phyloP scores from a whole-genome alignment of 1,284 basidiomycete species.

The Sporisorium iseilematis-ciliati region DNA sequence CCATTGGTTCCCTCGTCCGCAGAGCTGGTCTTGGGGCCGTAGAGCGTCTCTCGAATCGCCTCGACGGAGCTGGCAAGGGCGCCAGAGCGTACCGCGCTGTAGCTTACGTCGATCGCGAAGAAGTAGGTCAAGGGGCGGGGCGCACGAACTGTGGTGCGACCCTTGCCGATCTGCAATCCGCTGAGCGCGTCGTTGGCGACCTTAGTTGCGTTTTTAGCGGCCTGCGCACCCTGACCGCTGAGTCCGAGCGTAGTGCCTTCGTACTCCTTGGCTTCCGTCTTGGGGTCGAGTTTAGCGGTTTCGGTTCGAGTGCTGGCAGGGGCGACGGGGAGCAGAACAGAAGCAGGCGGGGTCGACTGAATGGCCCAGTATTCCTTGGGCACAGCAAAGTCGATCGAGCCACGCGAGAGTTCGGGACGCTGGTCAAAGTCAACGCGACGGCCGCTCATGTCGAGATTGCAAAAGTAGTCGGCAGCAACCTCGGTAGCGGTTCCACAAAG shows the following conservation, averaged over 20 bases:
- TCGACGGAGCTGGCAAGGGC: conserved; percentile 80
- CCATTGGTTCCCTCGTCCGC: conserved; percentile 39
- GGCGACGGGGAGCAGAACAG: conserved; percentile 58
- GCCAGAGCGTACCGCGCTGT: conserved; percentile 79
- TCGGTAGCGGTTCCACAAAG: conserved; percentile 84
- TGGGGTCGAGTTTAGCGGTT: conserved; percentile 58
- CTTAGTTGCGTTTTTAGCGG: conserved; percentile 65
- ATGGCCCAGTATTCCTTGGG: conserved; percentile 87
- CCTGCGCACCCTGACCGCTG: conserved; percentile 58
- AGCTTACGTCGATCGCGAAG: conserved; percentile 90
- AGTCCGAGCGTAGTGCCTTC: conserved; percentile 63
- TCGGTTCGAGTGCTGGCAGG: conserved; percentile 57
- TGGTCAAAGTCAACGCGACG: conserved; percentile 84
- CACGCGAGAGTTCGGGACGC: conserved; percentile 88
- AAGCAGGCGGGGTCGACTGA: conserved; percentile 70
- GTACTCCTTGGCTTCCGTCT: conserved; percentile 53
- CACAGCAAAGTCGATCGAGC: conserved; percentile 91
- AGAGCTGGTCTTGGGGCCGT: conserved; percentile 67
- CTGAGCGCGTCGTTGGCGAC: conserved; percentile 64
- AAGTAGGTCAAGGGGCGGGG: conserved; percentile 78
- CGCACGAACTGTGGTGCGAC: conserved; percentile 64
- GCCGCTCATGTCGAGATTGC: conserved; percentile 83
- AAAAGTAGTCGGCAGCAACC: conserved; percentile 81
- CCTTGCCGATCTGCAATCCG: conserved; percentile 60
- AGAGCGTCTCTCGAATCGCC: conserved; percentile 78